Percentiles rank a stretch among this genome's conserved stretches.
phyloP scores from a whole-genome alignment of 257 asterid species.

The Nicotiana paniculata region DNA sequence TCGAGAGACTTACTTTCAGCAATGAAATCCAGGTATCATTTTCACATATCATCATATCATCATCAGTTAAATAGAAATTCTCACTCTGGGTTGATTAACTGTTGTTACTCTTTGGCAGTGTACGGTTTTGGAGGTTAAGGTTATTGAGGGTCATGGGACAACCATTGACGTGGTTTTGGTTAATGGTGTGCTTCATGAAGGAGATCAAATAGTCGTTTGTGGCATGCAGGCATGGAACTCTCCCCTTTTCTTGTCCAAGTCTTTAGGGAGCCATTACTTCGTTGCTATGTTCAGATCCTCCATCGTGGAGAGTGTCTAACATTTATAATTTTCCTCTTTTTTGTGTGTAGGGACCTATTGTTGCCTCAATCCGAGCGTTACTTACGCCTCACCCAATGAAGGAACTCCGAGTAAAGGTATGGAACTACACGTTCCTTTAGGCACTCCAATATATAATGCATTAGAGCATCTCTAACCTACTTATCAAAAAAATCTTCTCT shows the following conservation, averaged over 20 bases:
- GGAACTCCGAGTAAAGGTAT: constrained; percentile 96
- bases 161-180: constrained; percentile 95
- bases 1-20: constrained; percentile 73
- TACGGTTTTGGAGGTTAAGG: constrained; percentile 98
- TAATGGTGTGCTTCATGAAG: constrained; percentile 95
- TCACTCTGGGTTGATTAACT: constrained; percentile 13
- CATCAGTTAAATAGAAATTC: constrained; percentile 4
- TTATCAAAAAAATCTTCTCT: background rate
- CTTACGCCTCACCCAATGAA: constrained; percentile 98
- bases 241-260: background rate
- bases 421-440: background rate
- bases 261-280: background rate
- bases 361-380: constrained; percentile 79
- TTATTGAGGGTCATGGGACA: constrained; percentile 96
- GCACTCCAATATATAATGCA: background rate
- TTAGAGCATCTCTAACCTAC: background rate
- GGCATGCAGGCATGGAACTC: constrained; percentile 75
- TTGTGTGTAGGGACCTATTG: constrained; percentile 71
- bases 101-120: constrained; percentile 49
- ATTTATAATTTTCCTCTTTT: background rate
- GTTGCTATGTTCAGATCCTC: constrained; percentile 10
- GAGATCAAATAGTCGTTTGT: constrained; percentile 92
- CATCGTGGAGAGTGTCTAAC: background rate
- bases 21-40: constrained; percentile 72
- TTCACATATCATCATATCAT: constrained; percentile 6